phyloP scores from a whole-genome alignment of 257 asterid genomes.

The Mitragyna speciosa region DNA sequence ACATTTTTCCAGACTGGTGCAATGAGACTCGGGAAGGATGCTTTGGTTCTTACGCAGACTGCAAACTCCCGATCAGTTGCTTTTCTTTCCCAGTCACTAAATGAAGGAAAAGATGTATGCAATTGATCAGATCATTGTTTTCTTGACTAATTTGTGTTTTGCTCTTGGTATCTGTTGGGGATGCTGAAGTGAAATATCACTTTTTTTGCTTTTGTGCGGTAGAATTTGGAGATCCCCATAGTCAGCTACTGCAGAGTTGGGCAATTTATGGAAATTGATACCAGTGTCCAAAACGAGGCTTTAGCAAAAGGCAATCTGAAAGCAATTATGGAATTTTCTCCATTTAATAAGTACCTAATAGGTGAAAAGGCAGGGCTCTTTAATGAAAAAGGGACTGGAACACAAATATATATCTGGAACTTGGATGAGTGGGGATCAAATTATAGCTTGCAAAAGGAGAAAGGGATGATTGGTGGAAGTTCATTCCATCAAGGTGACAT shows the following conservation, averaged over 20 bases:
- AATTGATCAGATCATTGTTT: conserved; percentile 9
- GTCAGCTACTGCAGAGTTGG: conserved; percentile 67
- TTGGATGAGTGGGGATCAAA: conserved; percentile 76
- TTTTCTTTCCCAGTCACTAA: conserved; percentile 72
- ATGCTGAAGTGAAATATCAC: background rate
- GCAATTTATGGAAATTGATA: conserved; percentile 68
- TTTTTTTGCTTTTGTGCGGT: conserved; percentile 26
- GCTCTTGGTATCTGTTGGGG: background rate
- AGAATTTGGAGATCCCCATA: conserved; percentile 81
- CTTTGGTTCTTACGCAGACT: conserved; percentile 79
- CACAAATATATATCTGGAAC: conserved; percentile 79
- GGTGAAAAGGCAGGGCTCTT: conserved; percentile 70
- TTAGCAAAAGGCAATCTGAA: conserved; percentile 60
- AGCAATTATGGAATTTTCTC: conserved; percentile 61
- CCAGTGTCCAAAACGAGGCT: conserved; percentile 48
- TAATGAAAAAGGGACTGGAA: conserved; percentile 57
- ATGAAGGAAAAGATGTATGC: conserved; percentile 72
- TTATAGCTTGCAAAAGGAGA: conserved; percentile 61
- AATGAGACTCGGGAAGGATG: conserved; percentile 84
- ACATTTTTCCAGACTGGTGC: conserved; percentile 61
- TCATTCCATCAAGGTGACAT: conserved; percentile 75
- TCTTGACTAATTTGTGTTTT: background rate
- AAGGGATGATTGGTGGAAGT: conserved; percentile 63
- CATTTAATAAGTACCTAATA: conserved; percentile 70
- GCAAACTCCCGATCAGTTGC: conserved; percentile 70